These are phyloP conservation scores for Prillingera fragicola DNA, from an alignment of 1,284 basidiomycete species.

Conservation along the genomic window DNA sequence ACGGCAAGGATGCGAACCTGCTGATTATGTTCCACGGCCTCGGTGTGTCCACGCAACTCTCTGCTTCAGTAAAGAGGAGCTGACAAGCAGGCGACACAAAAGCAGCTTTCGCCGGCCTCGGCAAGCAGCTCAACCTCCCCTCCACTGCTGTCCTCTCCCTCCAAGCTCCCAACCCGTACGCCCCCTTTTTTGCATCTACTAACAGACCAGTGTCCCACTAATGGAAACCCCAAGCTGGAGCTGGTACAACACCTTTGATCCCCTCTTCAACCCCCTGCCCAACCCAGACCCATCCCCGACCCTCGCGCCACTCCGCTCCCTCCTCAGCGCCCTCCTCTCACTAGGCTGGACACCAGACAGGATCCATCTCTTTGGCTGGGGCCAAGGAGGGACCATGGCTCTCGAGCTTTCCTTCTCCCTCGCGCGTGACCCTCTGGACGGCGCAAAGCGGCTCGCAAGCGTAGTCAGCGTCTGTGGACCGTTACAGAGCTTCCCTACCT, in stretches of 20 bases:
- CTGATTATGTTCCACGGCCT: constrained; percentile 81
- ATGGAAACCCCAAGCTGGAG: constrained; percentile 70
- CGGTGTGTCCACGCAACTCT: constrained; percentile 46
- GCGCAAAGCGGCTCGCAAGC: constrained; percentile 54
- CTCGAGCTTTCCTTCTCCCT: constrained; percentile 58
- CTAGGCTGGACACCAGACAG: constrained; percentile 58
- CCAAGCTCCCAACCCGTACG: constrained; percentile 70
- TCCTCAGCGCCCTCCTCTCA: constrained; percentile 57
- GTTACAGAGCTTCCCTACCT: constrained; percentile 67
- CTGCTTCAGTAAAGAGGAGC: background rate
- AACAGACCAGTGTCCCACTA: constrained; percentile 61
- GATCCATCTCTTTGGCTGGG: constrained; percentile 85
- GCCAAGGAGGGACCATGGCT: constrained; percentile 76
- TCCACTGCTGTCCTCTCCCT: constrained; percentile 78
- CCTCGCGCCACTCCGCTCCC: constrained; percentile 50
- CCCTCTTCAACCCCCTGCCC: constrained; percentile 65
- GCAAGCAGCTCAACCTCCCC: constrained; percentile 67
- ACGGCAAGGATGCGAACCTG: constrained; percentile 80
- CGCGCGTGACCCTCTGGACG: constrained; percentile 10
- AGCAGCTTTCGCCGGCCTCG: constrained; percentile 67
- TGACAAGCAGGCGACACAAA: constrained; percentile 67
- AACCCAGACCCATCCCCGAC: constrained; percentile 65
- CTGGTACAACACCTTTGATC: constrained; percentile 82
- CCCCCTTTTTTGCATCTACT: constrained; percentile 6
- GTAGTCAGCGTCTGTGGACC: constrained; percentile 65